Base-by-base conservation (phyloP, 148 eudicot species). In the Polygonum maritimum region DNA sequence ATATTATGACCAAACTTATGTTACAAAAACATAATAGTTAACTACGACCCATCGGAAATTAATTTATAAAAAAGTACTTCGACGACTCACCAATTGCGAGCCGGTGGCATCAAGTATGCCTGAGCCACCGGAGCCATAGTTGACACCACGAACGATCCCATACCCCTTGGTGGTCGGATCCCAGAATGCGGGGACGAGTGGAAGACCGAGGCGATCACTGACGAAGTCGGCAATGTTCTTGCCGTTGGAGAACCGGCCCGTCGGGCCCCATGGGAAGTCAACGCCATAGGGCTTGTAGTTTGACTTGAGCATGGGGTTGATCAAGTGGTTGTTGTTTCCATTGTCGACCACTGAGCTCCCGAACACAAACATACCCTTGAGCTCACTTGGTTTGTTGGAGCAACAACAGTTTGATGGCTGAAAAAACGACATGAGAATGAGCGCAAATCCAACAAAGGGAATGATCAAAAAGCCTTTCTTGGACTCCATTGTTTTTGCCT, bases 271-370 rank as follows among this genome's bases (percentile, higher is more conserved):
- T 12, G 71, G 62, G 36, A 69, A 81, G 69, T 84, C 86, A 2
- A 84, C n/a, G 11, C 86, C 86, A 47, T 84, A 84, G 33, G 84
- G 86, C 48, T 35, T 1, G 75, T 79, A 84, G 45, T 81, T 84
- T 2, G 82, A 82, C 65, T 79, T 81, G 18, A 77, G 80, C 11
- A 6, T 6, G 5, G 80, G 33, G 10, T n/a, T 38, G 22, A 51
- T 38, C 10, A 76, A 19, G 52, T 79, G 14, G 69, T 84, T 84
- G 73, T 84, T 84, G 76, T 84, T 84, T 1, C 86, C 86, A 10
- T 81, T 84, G 45, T 84, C 86, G 6, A 84, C 82, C 1, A 81
- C 79, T 3, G 86, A 84, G 76, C 73, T 81, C 40, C 82, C 86
- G n/a, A 84, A 81, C 36, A 81, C 75, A 48, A 84, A 81, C 78